Evolutionary conservation across 345 rosid genomes (phyloP).

Genomic region (Aethionema arabicum): DNA sequence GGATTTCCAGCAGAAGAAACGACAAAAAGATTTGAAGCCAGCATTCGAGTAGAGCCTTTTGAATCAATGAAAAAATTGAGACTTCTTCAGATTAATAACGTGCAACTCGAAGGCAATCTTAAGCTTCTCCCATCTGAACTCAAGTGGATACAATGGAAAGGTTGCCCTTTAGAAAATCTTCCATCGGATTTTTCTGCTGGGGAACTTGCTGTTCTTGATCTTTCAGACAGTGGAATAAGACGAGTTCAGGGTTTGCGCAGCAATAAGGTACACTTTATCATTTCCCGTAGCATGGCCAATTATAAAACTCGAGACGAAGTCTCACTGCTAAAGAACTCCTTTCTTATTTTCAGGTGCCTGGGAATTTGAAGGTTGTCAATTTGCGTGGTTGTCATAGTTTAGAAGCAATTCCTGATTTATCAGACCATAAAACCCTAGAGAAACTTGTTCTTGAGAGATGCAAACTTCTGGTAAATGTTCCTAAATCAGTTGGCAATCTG

Average conservation of each 20-base stretch:
- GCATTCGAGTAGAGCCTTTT: slow-evolving; percentile 37
- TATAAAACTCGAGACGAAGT: background rate
- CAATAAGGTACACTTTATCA: slow-evolving; percentile 33
- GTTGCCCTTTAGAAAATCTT: slow-evolving; percentile 44
- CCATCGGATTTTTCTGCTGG: slow-evolving; percentile 42
- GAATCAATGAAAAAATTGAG: slow-evolving; percentile 45
- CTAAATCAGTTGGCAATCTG: slow-evolving; percentile 30
- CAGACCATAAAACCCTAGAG: slow-evolving; percentile 28
- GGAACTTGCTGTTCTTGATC: slow-evolving; percentile 55
- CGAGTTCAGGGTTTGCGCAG: slow-evolving; percentile 32
- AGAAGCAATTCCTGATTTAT: slow-evolving; percentile 36
- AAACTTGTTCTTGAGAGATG: slow-evolving; percentile 33
- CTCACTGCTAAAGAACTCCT: background rate
- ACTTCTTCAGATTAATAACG: slow-evolving; percentile 53
- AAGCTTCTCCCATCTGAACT: slow-evolving; percentile 42
- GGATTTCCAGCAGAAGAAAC: background rate
- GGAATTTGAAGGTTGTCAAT: slow-evolving; percentile 31
- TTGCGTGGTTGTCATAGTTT: slow-evolving; percentile 34
- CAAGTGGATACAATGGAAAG: slow-evolving; percentile 62
- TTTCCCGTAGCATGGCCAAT: background rate
- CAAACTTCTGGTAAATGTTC: slow-evolving; percentile 29
- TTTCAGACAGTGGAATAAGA: slow-evolving; percentile 47
- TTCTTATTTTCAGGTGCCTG: background rate
- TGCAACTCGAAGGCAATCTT: slow-evolving; percentile 44
- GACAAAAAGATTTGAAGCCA: slow-evolving; percentile 13